These are phyloP conservation scores for Protomyces gravidus DNA, from an alignment of 1,139 yeast genomes.

Conservation along the genomic window DNA sequence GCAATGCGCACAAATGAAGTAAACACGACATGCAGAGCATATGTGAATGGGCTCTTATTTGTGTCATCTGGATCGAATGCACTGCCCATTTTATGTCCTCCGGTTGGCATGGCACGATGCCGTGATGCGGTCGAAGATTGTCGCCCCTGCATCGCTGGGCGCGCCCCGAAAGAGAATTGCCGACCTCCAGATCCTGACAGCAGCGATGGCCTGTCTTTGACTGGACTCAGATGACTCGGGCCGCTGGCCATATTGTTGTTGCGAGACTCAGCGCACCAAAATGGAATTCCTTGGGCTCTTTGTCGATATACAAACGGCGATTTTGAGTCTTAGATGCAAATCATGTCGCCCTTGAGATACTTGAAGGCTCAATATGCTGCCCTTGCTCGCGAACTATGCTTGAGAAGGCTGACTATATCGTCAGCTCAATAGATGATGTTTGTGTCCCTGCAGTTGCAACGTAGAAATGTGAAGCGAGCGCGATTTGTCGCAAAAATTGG, in stretches of 20 bases:
- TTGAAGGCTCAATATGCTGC: no score
- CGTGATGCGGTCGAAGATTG: not conserved
- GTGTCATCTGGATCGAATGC: conserved; percentile 12
- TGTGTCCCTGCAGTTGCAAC: no score
- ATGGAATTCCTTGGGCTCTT: no score
- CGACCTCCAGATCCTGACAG: conserved; percentile 21
- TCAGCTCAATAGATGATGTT: no score
- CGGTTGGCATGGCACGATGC: not conserved
- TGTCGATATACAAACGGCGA: no score
- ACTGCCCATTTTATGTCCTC: not conserved
- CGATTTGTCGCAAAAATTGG: no score
- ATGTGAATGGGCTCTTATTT: conserved; percentile 72
- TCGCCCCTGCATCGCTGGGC: not conserved
- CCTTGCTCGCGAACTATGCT: no score
- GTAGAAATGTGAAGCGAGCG: no score
- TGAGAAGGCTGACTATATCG: no score
- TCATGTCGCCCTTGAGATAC: no score
- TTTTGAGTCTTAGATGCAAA: no score
- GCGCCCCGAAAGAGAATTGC: conserved; percentile 22
- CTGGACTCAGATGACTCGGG: conserved; percentile 12
- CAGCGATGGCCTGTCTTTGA: conserved; percentile 10
- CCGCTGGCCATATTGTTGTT: not conserved
- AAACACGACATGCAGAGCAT: conserved; percentile 86
- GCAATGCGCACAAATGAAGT: conserved; percentile 94
- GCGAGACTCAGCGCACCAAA: no score